These are phyloP conservation scores for Tirmania nivea DNA, from an alignment of 495 filamentous ascomycete genomes.

Conservation along the genomic window DNA sequence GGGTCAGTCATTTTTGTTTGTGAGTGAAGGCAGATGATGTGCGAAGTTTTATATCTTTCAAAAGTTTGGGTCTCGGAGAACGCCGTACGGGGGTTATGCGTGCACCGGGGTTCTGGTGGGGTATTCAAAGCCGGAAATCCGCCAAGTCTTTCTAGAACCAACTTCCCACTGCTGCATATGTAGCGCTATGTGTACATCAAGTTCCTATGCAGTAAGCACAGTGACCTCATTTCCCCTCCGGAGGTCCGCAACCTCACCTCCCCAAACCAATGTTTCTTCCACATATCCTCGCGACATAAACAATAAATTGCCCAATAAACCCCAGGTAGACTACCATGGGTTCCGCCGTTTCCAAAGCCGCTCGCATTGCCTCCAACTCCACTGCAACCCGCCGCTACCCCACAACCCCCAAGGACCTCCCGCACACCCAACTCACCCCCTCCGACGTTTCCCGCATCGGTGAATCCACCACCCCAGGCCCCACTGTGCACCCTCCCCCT, in stretches of 20 bases:
- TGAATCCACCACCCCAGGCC: neutral
- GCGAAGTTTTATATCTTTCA: too few species aligned
- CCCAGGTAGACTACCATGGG: neutral
- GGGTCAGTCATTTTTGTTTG: neutral
- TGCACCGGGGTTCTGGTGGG: too few species aligned
- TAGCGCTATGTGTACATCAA: too few species aligned
- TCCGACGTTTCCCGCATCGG: neutral
- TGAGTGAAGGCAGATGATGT: too few species aligned
- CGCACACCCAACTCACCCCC: neutral
- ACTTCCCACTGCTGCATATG: too few species aligned
- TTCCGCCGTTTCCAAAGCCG: neutral
- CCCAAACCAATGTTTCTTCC: neutral
- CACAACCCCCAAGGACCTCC: constrained; percentile 1
- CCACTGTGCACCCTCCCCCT: neutral
- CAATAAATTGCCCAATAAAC: neutral
- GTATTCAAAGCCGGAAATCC: too few species aligned
- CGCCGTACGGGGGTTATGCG: too few species aligned
- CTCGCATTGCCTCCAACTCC: neutral
- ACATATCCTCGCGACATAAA: neutral
- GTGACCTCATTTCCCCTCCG: neutral
- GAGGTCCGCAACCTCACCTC: neutral
- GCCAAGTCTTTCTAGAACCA: neutral
- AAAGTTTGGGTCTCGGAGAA: too few species aligned
- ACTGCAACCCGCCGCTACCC: neutral
- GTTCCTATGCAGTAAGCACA: too few species aligned